These are phyloP conservation scores for Caryocar brasiliense DNA, from an alignment of 441 rosid species.

Conservation along the genomic window DNA sequence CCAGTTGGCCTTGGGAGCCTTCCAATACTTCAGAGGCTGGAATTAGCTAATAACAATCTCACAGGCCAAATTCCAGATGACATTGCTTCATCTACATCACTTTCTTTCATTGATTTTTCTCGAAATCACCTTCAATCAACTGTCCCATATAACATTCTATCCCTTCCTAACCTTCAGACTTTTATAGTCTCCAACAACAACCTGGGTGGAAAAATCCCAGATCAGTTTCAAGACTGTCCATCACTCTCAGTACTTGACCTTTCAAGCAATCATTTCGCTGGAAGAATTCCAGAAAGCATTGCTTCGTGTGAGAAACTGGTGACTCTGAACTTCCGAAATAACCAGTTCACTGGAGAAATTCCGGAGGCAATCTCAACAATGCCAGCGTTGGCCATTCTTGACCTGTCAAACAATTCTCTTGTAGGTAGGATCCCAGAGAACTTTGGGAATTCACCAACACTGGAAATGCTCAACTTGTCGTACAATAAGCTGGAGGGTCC, in stretches of 20 bases:
- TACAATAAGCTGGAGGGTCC: conserved; percentile 57
- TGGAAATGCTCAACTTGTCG: conserved; percentile 63
- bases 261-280: conserved; percentile 52
- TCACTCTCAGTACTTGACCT: conserved; percentile 59
- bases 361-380: conserved; percentile 42
- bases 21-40: conserved; percentile 67
- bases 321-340: conserved; percentile 45
- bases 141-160: conserved; percentile 61
- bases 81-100: conserved; percentile 47
- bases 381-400: conserved; percentile 60
- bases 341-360: conserved; percentile 37
- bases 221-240: conserved; percentile 56
- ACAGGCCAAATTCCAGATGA: conserved; percentile 71
- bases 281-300: conserved; percentile 45
- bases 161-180: conserved; percentile 59
- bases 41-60: conserved; percentile 69
- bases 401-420: conserved; percentile 61
- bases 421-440: conserved; percentile 42
- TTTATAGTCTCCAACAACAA: conserved; percentile 62
- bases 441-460: conserved; percentile 51
- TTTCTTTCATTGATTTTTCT: conserved; percentile 79
- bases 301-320: conserved; percentile 60
- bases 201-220: conserved; percentile 45
- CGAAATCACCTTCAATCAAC: conserved; percentile 50
- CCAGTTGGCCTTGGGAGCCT: conserved; percentile 62